A percentile compares a stretch with the other conserved stretches of the same genome.
These are phyloP conservation scores for Metschnikowia chrysomelidarum DNA, from an alignment of 805 yeast species.

Conservation along the genomic window DNA sequence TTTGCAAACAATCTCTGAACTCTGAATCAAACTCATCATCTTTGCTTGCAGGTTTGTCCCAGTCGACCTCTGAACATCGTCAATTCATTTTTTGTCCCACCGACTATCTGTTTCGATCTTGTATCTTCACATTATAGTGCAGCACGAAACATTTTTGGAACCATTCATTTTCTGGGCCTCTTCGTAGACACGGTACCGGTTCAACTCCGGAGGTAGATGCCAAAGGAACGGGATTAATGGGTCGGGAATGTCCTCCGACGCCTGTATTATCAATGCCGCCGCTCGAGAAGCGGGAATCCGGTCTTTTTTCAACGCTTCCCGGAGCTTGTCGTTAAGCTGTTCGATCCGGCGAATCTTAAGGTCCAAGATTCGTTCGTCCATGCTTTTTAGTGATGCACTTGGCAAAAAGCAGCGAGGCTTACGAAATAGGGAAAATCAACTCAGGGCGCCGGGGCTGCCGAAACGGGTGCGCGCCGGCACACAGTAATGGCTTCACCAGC, in stretches of 20 bases:
- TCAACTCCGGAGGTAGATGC: slow-evolving; percentile 34
- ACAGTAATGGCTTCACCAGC: not conserved
- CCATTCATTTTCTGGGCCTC: slow-evolving; percentile 14
- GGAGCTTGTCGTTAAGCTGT: slow-evolving; percentile 54
- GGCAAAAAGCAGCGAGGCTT: not conserved
- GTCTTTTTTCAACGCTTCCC: slow-evolving; percentile 50
- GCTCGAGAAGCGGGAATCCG: slow-evolving; percentile 67
- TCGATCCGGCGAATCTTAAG: slow-evolving; percentile 60
- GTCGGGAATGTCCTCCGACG: slow-evolving; percentile 45
- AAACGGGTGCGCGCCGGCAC: slow-evolving; percentile 8
- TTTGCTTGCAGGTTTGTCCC: too few species aligned
- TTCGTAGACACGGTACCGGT: slow-evolving; percentile 30
- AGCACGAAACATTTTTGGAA: slow-evolving; percentile 23
- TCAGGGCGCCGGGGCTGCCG: slow-evolving; percentile 6
- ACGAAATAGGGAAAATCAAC: slow-evolving; percentile 8
- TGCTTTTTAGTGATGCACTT: slow-evolving; percentile 11
- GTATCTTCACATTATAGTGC: slow-evolving; percentile 29
- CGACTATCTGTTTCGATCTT: too few species aligned
- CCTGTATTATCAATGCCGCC: slow-evolving; percentile 45
- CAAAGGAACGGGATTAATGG: slow-evolving; percentile 46
- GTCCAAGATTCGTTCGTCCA: slow-evolving; percentile 44
- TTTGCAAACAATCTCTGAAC: too few species aligned
- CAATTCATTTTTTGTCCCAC: too few species aligned
- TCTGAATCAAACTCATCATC: too few species aligned
- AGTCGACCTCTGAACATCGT: too few species aligned